Conservation (phyloP, 2,329 filamentous ascomycete genomes). For the Ophiostoma ulmi region DNA sequence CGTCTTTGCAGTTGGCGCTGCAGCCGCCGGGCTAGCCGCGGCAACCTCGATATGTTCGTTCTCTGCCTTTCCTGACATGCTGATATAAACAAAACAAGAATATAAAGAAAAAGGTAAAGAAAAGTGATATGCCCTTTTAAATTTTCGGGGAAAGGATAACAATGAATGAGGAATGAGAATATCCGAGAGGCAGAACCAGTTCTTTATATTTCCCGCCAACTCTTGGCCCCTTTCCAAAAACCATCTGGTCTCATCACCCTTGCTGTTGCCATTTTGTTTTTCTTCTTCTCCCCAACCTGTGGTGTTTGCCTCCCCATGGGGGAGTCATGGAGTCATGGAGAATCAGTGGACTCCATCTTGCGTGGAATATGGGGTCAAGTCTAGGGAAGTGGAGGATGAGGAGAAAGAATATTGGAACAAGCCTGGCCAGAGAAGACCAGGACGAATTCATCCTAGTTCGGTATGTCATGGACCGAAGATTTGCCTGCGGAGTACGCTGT, state of each 20-base stretch:
- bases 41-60: conserved; percentile 1
- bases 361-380: background rate
- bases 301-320: background rate
- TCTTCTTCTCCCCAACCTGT: background rate
- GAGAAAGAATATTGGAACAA: background rate
- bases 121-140: background rate
- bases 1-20: background rate
- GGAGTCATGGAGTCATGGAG: background rate
- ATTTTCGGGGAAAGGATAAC: no score
- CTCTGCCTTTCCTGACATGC: background rate
- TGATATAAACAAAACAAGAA: background rate
- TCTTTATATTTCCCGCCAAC: no score
- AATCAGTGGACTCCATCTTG: background rate
- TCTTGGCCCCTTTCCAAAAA: no score
- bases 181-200: no score
- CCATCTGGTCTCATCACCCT: no score
- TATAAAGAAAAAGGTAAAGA: background rate
- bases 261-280: background rate
- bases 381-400: background rate
- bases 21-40: background rate
- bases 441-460: background rate
- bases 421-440: background rate
- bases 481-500: background rate
- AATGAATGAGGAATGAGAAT: no score
- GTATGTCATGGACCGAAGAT: background rate